Evolutionary conservation across 768 basidiomycete genomes (phyloP).

Genomic region (Mycena alexandri): DNA sequence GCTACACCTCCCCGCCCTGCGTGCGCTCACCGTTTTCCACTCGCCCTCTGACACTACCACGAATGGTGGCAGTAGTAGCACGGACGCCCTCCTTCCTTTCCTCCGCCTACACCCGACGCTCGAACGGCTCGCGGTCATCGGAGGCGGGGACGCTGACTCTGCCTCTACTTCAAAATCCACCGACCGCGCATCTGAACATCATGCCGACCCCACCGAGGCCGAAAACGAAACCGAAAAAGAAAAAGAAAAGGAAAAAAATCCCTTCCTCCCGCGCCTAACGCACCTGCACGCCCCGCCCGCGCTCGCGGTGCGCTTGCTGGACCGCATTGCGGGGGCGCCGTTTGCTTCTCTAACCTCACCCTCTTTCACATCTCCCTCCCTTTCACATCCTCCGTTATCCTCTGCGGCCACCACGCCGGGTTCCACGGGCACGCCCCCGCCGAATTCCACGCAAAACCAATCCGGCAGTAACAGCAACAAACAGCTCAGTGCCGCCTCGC

Average conservation of each 20-base stretch:
- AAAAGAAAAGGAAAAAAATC: neutral
- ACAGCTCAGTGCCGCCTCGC: conserved; percentile 24
- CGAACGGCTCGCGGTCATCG: conserved; percentile 35
- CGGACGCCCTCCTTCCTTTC: conserved; percentile 26
- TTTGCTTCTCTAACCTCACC: neutral
- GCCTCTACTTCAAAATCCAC: neutral
- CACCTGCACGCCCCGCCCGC: conserved; percentile 37
- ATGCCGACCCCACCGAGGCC: too few species aligned
- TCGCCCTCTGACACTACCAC: neutral
- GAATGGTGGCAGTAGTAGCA: neutral
- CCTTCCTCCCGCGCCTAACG: conserved; percentile 35
- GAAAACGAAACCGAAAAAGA: neutral
- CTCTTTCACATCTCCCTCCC: neutral
- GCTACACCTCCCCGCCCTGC: conserved; percentile 26
- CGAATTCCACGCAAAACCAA: neutral
- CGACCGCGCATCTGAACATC: too few species aligned
- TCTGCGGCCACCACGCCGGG: too few species aligned
- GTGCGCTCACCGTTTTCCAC: conserved; percentile 30
- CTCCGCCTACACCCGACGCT: conserved; percentile 34
- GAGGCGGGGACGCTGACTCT: conserved; percentile 12
- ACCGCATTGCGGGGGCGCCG: conserved; percentile 18
- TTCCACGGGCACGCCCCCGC: neutral
- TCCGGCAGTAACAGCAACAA: neutral
- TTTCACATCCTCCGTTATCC: too few species aligned
- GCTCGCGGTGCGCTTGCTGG: conserved; percentile 22